Conservation (phyloP, 2,329 filamentous ascomycete genomes). For the Simplicillium aogashimaense region DNA sequence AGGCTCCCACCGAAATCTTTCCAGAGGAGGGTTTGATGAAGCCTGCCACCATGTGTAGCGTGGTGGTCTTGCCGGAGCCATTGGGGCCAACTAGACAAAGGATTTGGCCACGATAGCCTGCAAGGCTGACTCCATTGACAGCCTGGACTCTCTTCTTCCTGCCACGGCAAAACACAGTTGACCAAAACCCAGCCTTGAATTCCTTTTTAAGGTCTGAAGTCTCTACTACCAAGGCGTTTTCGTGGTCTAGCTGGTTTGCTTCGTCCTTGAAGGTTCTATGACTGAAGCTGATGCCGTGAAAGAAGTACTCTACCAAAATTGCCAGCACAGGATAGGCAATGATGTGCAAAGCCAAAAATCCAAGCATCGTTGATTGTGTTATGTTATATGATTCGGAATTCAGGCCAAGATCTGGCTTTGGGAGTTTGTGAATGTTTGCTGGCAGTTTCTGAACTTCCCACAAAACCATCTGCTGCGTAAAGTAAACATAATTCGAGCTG, state of each 20-base stretch:
- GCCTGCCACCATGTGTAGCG: slow-evolving; percentile 57
- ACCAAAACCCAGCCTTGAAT: slow-evolving; percentile 18
- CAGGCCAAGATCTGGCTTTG: slow-evolving; percentile 4
- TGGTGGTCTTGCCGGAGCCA: slow-evolving; percentile 62
- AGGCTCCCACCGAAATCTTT: slow-evolving; percentile 45
- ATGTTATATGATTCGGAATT: slow-evolving; percentile 13
- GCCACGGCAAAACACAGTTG: slow-evolving; percentile 18
- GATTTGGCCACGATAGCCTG: slow-evolving; percentile 50
- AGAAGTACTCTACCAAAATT: slow-evolving; percentile 18
- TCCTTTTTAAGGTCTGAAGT: slow-evolving; percentile 16
- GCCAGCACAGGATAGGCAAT: slow-evolving; percentile 20
- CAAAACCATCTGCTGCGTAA: slow-evolving; percentile 12
- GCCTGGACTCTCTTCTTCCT: slow-evolving; percentile 31
- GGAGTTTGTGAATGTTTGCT: slow-evolving; percentile 6
- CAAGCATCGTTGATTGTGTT: slow-evolving; percentile 17
- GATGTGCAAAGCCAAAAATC: slow-evolving; percentile 21
- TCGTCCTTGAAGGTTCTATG: slow-evolving; percentile 13
- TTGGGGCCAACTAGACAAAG: slow-evolving; percentile 61
- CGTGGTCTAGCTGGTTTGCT: slow-evolving; percentile 4
- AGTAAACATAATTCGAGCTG: slow-evolving; percentile 14
- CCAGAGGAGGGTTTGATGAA: slow-evolving; percentile 51
- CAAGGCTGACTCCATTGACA: slow-evolving; percentile 50
- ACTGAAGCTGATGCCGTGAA: slow-evolving; percentile 24
- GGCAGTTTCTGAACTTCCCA: slow-evolving; percentile 9
- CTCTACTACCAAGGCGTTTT: slow-evolving; percentile 1